Conservation (phyloP, 805 yeast species). For the Yarrowia keelungensis region DNA sequence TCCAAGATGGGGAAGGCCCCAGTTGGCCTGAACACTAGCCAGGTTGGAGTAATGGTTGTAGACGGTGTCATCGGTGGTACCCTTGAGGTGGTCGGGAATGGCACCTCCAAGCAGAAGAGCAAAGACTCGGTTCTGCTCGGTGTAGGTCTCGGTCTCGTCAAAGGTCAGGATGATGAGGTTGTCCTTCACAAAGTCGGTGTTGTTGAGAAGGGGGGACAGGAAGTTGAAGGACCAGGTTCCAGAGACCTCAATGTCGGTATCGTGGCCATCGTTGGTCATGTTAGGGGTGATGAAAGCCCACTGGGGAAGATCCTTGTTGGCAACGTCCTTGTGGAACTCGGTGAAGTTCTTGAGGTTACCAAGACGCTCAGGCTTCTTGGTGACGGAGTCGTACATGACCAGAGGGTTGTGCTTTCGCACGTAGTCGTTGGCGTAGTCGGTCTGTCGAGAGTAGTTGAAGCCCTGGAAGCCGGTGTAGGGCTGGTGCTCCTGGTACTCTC, state of each 20-base stretch:
- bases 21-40: slow-evolving; percentile 59
- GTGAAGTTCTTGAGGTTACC: slow-evolving; percentile 59
- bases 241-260: slow-evolving; percentile 56
- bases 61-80: slow-evolving; percentile 57
- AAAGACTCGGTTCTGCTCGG: slow-evolving; percentile 56
- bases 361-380: slow-evolving; percentile 50
- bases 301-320: slow-evolving; percentile 56
- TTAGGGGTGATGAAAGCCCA: slow-evolving; percentile 62
- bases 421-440: slow-evolving; percentile 56
- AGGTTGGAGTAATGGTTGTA: slow-evolving; percentile 62
- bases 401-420: slow-evolving; percentile 63
- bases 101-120: slow-evolving; percentile 59
- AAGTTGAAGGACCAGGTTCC: slow-evolving; percentile 57
- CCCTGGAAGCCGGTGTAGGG: slow-evolving; percentile 63
- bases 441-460: slow-evolving; percentile 56
- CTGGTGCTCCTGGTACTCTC: slow-evolving; percentile 60
- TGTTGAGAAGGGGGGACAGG: slow-evolving; percentile 55
- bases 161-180: slow-evolving; percentile 58
- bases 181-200: slow-evolving; percentile 57
- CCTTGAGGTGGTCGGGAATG: slow-evolving; percentile 53
- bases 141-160: slow-evolving; percentile 58
- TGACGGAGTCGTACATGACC: slow-evolving; percentile 54
- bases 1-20: slow-evolving; percentile 58
- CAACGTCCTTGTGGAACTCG: slow-evolving; percentile 54
- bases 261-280: slow-evolving; percentile 62